A percentile compares a stretch with the other conserved stretches of the same genome.
These are phyloP conservation scores for Mycena sp. DNA, from an alignment of 1,284 basidiomycete genomes.

Conservation along the genomic window DNA sequence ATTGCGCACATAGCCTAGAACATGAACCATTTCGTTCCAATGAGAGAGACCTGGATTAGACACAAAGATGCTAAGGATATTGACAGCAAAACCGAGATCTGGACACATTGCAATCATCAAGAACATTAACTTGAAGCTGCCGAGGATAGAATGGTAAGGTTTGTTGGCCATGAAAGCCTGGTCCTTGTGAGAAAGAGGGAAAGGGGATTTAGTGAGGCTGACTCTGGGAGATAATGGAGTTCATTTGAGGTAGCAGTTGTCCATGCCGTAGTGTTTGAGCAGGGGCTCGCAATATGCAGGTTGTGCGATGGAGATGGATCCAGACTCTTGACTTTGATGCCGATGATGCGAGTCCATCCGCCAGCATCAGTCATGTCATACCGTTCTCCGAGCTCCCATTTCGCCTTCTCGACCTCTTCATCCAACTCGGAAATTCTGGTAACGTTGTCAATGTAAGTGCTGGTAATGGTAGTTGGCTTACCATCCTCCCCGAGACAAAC, in stretches of 20 bases:
- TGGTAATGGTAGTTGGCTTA: conserved; percentile 21
- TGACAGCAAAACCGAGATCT: conserved; percentile 41
- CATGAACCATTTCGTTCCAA: conserved; percentile 40
- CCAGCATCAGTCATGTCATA: no score
- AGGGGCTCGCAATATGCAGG: conserved; percentile 34
- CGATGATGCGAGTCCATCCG: conserved; percentile 16
- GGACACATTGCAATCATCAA: conserved; percentile 39
- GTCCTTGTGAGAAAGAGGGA: conserved; percentile 26
- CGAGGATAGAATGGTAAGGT: conserved; percentile 37
- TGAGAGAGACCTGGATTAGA: conserved; percentile 40
- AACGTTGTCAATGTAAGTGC: conserved; percentile 33
- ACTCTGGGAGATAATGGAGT: conserved; percentile 36
- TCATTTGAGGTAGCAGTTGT: conserved; percentile 27
- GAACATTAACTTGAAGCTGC: conserved; percentile 45
- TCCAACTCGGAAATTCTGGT: conserved; percentile 12
- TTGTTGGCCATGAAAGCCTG: conserved; percentile 36
- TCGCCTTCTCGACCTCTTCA: conserved; percentile 22
- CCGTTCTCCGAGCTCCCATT: not conserved
- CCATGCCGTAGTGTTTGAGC: conserved; percentile 34
- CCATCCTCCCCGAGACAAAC: conserved; percentile 6
- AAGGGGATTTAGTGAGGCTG: conserved; percentile 24
- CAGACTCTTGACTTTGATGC: conserved; percentile 27
- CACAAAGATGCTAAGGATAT: conserved; percentile 36
- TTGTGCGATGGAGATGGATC: conserved; percentile 37
- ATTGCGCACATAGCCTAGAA: conserved; percentile 43